phyloP scores from a whole-genome alignment of 2,329 filamentous ascomycete species.

The Ceratocystis alfenasii region DNA sequence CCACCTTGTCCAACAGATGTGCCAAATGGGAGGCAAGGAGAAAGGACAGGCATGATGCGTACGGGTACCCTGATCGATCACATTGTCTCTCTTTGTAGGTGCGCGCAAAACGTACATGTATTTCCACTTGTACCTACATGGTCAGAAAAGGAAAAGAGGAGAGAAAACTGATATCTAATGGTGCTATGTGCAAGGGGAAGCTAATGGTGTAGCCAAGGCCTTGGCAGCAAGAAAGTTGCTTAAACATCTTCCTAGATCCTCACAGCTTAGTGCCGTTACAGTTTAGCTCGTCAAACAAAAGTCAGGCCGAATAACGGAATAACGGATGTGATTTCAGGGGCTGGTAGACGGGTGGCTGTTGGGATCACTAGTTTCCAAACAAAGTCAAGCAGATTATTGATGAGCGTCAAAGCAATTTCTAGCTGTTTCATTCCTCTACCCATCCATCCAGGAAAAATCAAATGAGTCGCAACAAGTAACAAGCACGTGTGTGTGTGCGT shows the following conservation, averaged over 20 bases:
- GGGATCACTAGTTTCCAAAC: too few relatives aligned
- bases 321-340: neutral
- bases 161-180: neutral
- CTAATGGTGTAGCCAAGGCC: neutral
- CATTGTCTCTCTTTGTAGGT: neutral
- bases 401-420: too few relatives aligned
- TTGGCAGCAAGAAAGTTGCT: neutral
- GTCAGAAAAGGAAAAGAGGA: neutral
- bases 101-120: neutral
- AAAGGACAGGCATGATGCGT: neutral
- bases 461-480: neutral
- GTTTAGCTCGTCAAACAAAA: neutral
- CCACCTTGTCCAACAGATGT: neutral
- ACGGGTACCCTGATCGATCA: neutral
- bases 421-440: too few relatives aligned
- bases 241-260: neutral
- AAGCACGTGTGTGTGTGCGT: neutral
- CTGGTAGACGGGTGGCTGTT: too few relatives aligned
- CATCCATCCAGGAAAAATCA: too few relatives aligned
- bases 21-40: neutral
- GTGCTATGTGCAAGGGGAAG: neutral
- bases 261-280: neutral
- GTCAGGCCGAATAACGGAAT: neutral
- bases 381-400: too few relatives aligned
- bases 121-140: neutral